Evolutionary conservation across 441 rosid species (phyloP), one percentile per base, ranked within the genome.

Genomic region (Macaranga tanarius): DNA sequence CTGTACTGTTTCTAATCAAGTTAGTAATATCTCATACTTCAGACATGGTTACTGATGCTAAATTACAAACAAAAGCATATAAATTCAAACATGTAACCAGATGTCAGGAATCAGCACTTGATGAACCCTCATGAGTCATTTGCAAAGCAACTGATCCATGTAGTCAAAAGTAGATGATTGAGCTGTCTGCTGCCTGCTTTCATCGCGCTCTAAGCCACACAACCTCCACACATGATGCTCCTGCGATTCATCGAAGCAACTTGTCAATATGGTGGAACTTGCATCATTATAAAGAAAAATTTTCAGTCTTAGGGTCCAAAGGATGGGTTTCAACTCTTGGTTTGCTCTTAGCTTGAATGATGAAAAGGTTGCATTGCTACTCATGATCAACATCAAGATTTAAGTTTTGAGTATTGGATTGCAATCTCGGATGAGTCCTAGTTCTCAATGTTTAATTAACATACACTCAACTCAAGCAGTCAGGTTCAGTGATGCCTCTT

Each of bases 161-260:
- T 3, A 52, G 66, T 47, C 75, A 71, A 69, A 56, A 7, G 77
- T 9, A 4, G 61, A 28, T 12, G 66, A 73, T 6, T 57, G 3
- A 5, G 26, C 57, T 48, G 11, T 16, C 67, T 22, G 8, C 67
- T 22, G 8, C 13, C 70, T 13, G 63, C 60, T 25, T 16, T 44
- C 75, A 19, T 44, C 31, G 26, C 58, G 40, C 73, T 75, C 79
- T 86, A 88, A 64, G 90, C 93, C 50, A 69, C 84, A 62, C 97
- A 92, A 61, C 99, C 94, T 79, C 99, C 97, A 20, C 97, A 92
- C 61, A 94, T 81, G 40, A 94, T 87, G 74, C 86, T 88, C 85
- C 97, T 90, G 90, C 84, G 73, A 26, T 62, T 64, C 48, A 73
- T 63, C 1, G 0, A 75, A 16, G 38, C 44, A 5, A 28, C 17